Evolutionary conservation across 257 asterid genomes (phyloP).

Genomic region (Nicotiana attenuata): DNA sequence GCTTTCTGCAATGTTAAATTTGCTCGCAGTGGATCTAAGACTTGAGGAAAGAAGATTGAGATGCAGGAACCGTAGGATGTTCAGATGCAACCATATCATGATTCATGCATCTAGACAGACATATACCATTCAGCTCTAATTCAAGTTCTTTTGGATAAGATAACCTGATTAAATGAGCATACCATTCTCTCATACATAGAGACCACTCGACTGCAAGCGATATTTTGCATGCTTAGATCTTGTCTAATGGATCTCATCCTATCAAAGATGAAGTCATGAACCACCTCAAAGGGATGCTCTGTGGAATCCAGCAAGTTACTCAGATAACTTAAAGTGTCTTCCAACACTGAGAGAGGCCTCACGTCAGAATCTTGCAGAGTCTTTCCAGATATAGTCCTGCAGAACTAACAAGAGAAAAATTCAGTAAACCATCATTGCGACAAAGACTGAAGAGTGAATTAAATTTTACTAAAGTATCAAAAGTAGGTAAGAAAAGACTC

Average conservation of each 20-base stretch:
- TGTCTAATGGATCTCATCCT: slow-evolving; percentile 91
- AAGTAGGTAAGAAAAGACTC: neutral
- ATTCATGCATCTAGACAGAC: neutral
- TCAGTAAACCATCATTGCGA: neutral
- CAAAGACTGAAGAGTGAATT: neutral
- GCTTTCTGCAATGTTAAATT: neutral
- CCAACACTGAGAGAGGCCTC: slow-evolving; percentile 77
- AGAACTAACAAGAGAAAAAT: slow-evolving; percentile 46
- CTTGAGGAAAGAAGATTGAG: neutral
- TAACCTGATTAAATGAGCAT: slow-evolving; percentile 23
- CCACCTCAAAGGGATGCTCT: slow-evolving; percentile 66
- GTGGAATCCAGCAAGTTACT: slow-evolving; percentile 52
- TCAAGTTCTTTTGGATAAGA: neutral
- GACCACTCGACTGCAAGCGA: slow-evolving; percentile 48
- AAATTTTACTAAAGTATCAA: neutral
- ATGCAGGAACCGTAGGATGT: neutral
- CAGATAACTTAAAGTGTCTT: slow-evolving; percentile 65
- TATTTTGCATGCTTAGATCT: slow-evolving; percentile 90
- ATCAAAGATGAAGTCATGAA: slow-evolving; percentile 88
- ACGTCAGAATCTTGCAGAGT: slow-evolving; percentile 58
- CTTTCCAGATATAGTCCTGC: slow-evolving; percentile 77
- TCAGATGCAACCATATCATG: neutral
- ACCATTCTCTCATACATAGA: slow-evolving; percentile 91
- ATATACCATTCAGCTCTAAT: neutral
- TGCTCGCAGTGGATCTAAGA: neutral